These are phyloP conservation scores for Chrysosporium keratinophilum DNA, from an alignment of 2,329 filamentous ascomycete species.

Conservation along the genomic window DNA sequence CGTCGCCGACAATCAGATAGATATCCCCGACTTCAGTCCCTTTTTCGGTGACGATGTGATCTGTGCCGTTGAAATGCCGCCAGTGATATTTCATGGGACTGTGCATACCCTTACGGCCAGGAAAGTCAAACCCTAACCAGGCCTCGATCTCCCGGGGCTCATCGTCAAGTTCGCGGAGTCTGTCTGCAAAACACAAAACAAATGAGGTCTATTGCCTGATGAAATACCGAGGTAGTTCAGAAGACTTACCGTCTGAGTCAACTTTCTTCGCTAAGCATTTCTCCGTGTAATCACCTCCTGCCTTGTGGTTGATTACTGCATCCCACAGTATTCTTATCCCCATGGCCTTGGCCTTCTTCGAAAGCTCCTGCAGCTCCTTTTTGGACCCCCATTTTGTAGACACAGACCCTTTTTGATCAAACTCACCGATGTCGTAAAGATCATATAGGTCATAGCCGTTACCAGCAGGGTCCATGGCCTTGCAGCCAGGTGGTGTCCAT, in stretches of 20 bases:
- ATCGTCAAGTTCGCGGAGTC: slow-evolving; percentile 26
- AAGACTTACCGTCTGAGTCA: slow-evolving; percentile 38
- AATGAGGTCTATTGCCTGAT: background rate
- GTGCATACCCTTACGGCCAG: slow-evolving; percentile 50
- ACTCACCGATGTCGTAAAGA: slow-evolving; percentile 60
- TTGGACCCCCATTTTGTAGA: slow-evolving; percentile 61
- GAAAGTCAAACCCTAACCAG: slow-evolving; percentile 59
- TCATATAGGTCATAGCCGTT: slow-evolving; percentile 64
- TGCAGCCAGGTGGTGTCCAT: slow-evolving; percentile 64
- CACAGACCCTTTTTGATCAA: slow-evolving; percentile 55
- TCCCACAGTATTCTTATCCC: slow-evolving; percentile 57
- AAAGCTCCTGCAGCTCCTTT: slow-evolving; percentile 48
- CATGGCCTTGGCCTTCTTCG: slow-evolving; percentile 41
- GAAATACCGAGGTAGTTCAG: background rate
- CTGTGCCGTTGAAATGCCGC: slow-evolving; percentile 58
- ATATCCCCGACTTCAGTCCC: slow-evolving; percentile 46
- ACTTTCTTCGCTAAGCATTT: slow-evolving; percentile 54
- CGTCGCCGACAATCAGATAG: slow-evolving; percentile 53
- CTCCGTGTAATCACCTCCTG: slow-evolving; percentile 56
- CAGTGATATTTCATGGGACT: slow-evolving; percentile 54
- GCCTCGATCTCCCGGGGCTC: slow-evolving; percentile 53
- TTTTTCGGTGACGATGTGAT: slow-evolving; percentile 47
- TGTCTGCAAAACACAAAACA: slow-evolving; percentile 3
- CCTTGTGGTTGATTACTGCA: slow-evolving; percentile 62
- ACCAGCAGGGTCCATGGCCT: slow-evolving; percentile 50